Base-by-base conservation (phyloP, 345 rosid species). In the Brassica incana region DNA sequence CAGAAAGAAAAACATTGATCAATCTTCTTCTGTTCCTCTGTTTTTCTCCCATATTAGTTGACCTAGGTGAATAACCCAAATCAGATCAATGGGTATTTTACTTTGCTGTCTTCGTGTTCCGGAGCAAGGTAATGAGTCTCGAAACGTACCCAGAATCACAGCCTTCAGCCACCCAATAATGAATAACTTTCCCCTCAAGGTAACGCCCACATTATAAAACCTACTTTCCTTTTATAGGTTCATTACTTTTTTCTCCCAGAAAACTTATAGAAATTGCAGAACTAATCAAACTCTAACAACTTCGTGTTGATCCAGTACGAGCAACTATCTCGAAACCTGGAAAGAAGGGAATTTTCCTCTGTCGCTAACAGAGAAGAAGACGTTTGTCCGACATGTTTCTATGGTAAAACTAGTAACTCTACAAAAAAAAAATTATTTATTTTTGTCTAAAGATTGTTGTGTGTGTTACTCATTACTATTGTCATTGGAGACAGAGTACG, bases 331-430 rank as follows among this genome's bases (percentile, higher is more conserved):
- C 58, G 38, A 68, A 71, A 25, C 70, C 8, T 29, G 1, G 67
- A 71, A 75, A 40, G 72, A 63, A 36, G 27, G 12, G 64, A 65
- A 29, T 5, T 36, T 29, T 50, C 45, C 0, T 23, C 59, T 9
- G 59, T 72, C 2, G 40, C 20, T 8, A 15, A 66, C 0, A 8
- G 59, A 52, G 59, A 52, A 8, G 88, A 88, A 27, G 87, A 88
- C 67, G 71, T 69, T 65, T 86, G 89, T 73, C 86, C 88, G 15
- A 86, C 81, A 54, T 88, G 89, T 72, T 87, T 88, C 10, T 84
- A 85, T 85, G 89, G 91, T 84, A 82, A 65, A 64, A 6, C 54
- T 74, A 67, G 33, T 25, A 59, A 45, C 32, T 59, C 30, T n/a
- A 60, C 33, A 23, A 16, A 64, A 23, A 16, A 64, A 14, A 12